Conservation (phyloP, 2,329 filamentous ascomycete genomes). For the Apiospora arundinis region DNA sequence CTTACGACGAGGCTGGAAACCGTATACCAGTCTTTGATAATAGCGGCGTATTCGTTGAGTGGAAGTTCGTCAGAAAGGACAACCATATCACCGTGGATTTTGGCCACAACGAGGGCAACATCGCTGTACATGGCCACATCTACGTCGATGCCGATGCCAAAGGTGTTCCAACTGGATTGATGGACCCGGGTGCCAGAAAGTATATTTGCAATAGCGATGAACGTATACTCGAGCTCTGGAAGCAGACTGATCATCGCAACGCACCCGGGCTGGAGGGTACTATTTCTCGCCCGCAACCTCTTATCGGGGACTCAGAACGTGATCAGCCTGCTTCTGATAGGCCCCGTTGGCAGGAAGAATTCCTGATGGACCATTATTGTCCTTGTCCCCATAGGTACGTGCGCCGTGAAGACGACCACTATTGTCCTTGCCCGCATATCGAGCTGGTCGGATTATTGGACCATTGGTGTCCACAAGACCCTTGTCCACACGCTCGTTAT, state of each 20-base stretch:
- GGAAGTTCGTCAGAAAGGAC: background rate
- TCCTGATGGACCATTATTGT: slow-evolving; percentile 7
- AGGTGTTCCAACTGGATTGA: background rate
- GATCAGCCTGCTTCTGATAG: background rate
- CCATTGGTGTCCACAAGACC: background rate
- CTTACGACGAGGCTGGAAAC: background rate
- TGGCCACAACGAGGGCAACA: background rate
- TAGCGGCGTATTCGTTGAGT: background rate
- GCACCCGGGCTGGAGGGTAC: no score
- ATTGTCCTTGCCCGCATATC: background rate
- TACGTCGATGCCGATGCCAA: background rate
- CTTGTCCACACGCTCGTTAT: background rate
- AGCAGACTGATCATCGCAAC: background rate
- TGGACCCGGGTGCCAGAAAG: background rate
- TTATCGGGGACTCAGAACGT: background rate
- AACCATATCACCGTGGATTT: background rate
- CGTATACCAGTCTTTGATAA: background rate
- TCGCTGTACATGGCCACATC: background rate
- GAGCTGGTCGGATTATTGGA: background rate
- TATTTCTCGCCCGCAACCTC: background rate
- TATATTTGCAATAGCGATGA: background rate
- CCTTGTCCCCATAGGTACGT: background rate
- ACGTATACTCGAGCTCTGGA: slow-evolving; percentile 1
- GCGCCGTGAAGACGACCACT: background rate
- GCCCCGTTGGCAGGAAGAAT: background rate